These are phyloP conservation scores for Rachicladosporium sp. DNA, from an alignment of 2,329 filamentous ascomycete species.

Conservation along the genomic window DNA sequence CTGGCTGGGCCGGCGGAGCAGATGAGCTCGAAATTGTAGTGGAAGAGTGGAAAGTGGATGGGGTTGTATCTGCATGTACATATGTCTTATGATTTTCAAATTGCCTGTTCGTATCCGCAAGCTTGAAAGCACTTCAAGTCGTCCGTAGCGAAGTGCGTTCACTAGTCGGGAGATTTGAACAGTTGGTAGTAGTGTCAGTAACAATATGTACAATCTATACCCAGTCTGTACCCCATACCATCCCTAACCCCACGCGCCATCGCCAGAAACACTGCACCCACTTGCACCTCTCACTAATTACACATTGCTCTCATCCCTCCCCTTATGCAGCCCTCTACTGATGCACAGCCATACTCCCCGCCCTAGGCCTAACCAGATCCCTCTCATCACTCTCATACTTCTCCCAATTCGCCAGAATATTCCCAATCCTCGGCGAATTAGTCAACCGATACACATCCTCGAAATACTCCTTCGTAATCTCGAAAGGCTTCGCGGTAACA, in stretches of 20 bases:
- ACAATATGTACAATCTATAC: no score
- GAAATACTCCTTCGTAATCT: constrained; percentile 96
- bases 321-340: neutral
- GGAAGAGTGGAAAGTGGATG: no score
- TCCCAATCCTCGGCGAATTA: constrained; percentile 63
- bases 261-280: no score
- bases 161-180: no score
- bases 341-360: constrained; percentile 15
- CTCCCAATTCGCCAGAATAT: constrained; percentile 66
- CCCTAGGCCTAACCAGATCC: constrained; percentile 14
- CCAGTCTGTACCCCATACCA: no score
- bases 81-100: no score
- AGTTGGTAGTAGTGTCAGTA: no score
- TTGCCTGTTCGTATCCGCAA: no score
- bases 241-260: no score
- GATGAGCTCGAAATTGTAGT: constrained; percentile 1
- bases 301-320: neutral
- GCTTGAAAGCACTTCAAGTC: no score
- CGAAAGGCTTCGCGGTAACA: constrained; percentile 91
- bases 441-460: constrained; percentile 96
- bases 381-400: constrained; percentile 34
- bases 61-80: no score
- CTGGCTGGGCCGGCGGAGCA: constrained; percentile 28
- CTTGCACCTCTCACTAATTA: neutral
- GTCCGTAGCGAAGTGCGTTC: no score